phyloP scores from a whole-genome alignment of 257 asterid genomes.

The Datura wrightii region DNA sequence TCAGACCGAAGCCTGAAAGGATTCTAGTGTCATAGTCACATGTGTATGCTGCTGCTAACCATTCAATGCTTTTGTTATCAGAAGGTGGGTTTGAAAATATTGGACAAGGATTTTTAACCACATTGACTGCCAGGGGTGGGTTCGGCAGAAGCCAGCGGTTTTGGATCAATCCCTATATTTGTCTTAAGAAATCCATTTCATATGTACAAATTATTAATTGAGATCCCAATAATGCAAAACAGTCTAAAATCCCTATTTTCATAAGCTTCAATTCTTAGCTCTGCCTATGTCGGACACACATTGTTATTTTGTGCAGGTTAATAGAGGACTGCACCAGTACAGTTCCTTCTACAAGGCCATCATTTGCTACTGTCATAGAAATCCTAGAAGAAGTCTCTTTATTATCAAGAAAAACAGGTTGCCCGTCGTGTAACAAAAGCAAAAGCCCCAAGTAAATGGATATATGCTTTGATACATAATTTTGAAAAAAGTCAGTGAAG shows the following conservation, averaged over 20 bases:
- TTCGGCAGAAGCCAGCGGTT: no score
- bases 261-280: background rate
- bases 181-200: no score
- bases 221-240: background rate
- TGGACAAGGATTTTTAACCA: background rate
- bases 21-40: no score
- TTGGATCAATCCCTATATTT: no score
- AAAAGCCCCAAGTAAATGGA: background rate
- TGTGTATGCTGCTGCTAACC: background rate
- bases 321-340: conserved; percentile 55
- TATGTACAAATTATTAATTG: background rate
- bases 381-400: conserved; percentile 61
- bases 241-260: no score
- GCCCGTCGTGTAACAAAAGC: conserved; percentile 38
- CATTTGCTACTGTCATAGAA: conserved; percentile 48
- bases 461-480: background rate
- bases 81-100: background rate
- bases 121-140: background rate
- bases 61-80: background rate
- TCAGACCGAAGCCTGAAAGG: no score
- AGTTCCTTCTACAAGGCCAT: conserved; percentile 45
- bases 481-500: background rate
- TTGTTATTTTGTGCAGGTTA: conserved; percentile 44
- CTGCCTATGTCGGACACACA: background rate
- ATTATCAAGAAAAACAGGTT: conserved; percentile 50